A percentile compares a stretch with the other conserved stretches of the same genome.
Conservation (phyloP, 331 rosid genomes). For the Dryas integrifolia region DNA sequence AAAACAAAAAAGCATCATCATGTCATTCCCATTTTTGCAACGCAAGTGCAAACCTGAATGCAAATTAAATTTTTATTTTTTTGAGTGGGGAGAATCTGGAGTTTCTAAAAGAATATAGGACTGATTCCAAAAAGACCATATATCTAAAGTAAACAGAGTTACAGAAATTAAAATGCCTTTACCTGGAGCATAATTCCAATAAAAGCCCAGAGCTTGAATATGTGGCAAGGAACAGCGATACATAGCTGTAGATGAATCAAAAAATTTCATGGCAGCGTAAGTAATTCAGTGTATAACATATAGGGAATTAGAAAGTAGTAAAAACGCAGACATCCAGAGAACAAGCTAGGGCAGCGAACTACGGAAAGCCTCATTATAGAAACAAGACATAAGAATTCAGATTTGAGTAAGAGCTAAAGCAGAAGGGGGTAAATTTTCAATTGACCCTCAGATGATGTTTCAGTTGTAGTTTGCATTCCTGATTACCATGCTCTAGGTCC, state of each 20-base stretch:
- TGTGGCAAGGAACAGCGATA: conserved; percentile 96
- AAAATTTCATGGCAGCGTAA: conserved; percentile 18
- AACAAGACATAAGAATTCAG: not conserved
- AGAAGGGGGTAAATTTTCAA: not conserved
- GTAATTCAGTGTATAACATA: not conserved
- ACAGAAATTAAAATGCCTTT: conserved; percentile 8
- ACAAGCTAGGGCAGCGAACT: not conserved
- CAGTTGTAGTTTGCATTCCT: not conserved
- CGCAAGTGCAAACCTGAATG: not conserved
- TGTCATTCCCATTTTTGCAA: not conserved
- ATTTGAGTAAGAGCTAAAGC: not conserved
- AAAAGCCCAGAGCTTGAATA: conserved; percentile 93
- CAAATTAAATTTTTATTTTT: not conserved
- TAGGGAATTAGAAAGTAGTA: not conserved
- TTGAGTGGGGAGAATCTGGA: not conserved
- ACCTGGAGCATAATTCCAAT: conserved; percentile 89
- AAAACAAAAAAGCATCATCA: not conserved
- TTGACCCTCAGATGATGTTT: not conserved
- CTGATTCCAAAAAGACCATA: not conserved
- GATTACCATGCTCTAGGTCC: not conserved
- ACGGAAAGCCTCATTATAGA: not conserved
- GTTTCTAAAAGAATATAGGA: not conserved
- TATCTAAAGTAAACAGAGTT: not conserved
- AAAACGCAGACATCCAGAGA: not conserved
- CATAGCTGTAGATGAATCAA: conserved; percentile 59